These are phyloP conservation scores for Termitomyces titanicus DNA, from an alignment of 768 basidiomycete species.

Conservation along the genomic window DNA sequence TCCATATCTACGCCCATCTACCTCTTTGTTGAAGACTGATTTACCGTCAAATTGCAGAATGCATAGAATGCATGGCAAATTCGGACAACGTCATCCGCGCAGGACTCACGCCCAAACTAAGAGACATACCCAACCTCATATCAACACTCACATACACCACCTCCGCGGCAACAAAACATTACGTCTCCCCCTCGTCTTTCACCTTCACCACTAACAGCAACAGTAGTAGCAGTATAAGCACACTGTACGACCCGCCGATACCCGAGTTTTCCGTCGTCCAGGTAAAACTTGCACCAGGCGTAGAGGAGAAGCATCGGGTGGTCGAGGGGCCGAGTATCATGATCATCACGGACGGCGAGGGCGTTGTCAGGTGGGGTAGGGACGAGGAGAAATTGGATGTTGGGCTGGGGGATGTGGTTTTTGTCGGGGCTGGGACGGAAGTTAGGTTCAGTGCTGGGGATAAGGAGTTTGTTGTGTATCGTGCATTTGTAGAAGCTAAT, in stretches of 20 bases:
- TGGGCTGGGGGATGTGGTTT: constrained; percentile 70
- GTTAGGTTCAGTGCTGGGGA: constrained; percentile 43
- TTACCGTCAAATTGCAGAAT: constrained; percentile 29
- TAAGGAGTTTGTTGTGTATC: constrained; percentile 49
- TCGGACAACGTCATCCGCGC: constrained; percentile 99
- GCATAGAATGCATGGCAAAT: constrained; percentile 99
- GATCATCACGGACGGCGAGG: constrained; percentile 71
- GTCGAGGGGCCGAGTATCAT: constrained; percentile 84
- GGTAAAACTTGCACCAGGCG: constrained; percentile 42
- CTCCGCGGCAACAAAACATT: constrained; percentile 62
- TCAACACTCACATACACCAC: constrained; percentile 83
- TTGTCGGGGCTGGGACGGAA: constrained; percentile 70
- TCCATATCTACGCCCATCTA: too few species aligned
- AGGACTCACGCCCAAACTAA: constrained; percentile 93
- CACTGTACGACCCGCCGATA: constrained; percentile 87
- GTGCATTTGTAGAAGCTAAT: constrained; percentile 61
- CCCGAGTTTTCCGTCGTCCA: constrained; percentile 89
- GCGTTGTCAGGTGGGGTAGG: constrained; percentile 47
- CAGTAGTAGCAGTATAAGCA: constrained; percentile 23
- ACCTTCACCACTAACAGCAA: constrained; percentile 18
- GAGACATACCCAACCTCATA: constrained; percentile 90
- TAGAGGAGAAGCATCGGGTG: constrained; percentile 50
- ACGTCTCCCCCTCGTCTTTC: constrained; percentile 60
- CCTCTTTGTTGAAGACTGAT: too few species aligned
- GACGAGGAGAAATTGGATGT: constrained; percentile 34